phyloP scores from a whole-genome alignment of 2,329 filamentous ascomycete genomes.

The Xylariaceae sp. region DNA sequence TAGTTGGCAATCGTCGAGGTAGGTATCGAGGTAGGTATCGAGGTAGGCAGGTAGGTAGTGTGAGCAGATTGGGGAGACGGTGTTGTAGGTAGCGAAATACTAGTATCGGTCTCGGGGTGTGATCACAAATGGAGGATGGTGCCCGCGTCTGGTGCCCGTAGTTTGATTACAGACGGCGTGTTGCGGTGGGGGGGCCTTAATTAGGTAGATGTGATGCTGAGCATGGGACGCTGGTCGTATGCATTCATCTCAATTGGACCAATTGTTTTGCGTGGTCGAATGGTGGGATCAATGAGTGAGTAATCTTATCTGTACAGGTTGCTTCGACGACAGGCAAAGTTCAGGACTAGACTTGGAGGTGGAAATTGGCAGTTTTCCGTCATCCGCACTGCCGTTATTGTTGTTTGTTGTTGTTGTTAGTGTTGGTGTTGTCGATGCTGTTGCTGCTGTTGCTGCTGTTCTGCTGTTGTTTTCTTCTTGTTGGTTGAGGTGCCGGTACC shows the following conservation, averaged over 20 bases:
- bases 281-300: not conserved
- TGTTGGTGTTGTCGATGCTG: not conserved
- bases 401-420: not conserved
- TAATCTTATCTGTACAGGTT: not conserved
- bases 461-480: not conserved
- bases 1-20: not conserved
- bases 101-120: conserved; percentile 8
- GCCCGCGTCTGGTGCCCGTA: conserved; percentile 11
- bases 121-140: conserved; percentile 21
- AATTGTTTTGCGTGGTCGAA: not conserved
- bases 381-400: not conserved
- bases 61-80: not conserved
- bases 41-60: not conserved
- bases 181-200: conserved; percentile 16
- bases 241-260: conserved; percentile 7
- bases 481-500: not conserved
- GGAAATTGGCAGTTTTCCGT: not conserved
- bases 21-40: too few relatives aligned
- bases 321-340: not conserved
- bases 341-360: not conserved
- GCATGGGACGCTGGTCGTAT: conserved; percentile 12
- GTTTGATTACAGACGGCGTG: conserved; percentile 23
- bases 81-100: conserved; percentile 2
- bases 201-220: conserved; percentile 16
- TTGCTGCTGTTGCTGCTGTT: not conserved